Base-by-base conservation (phyloP, 2,329 filamentous ascomycete genomes). In the Ophiostoma perfectum region DNA sequence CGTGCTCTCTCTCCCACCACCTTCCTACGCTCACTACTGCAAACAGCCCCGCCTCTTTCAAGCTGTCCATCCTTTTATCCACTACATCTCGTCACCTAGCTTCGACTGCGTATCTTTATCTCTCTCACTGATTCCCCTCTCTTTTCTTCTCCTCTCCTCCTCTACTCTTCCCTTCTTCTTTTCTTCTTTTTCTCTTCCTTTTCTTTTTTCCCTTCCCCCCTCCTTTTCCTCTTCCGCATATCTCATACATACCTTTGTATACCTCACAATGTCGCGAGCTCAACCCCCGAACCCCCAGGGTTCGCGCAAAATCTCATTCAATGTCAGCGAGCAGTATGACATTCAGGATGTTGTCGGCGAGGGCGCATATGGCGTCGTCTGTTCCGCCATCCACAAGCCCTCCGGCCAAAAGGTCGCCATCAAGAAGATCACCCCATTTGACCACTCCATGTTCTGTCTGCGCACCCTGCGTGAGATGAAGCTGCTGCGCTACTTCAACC, bases 351-450 rank as follows among this genome's bases (percentile, higher is more conserved):
- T 99, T 65, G 96, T 99, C 70, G 95, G 95, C 74, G 95, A 99
- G 81, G 95, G 95, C 77, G 95, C 95, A 73, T 99, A 99, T 77
- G 95, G 95, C 79, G 94, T 99, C 73, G 95, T 99, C 74, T 98
- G 95, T 82, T 99, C 95, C 70, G 95, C 95, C 69, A 89, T 98
- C 74, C 95, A 99, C 84, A 98, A 98, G 82, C 95, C 95, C 36
- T 98, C 95, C 0, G 90, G 93, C 72, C 95, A 99, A 81, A 98
- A 98, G 81, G 95, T 99, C 70, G 95, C 95, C 71, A 99, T 99
- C 84, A 99, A 99, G 86, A 99, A 99, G 86, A 99, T 99, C 76
- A 98, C 93, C 0, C 95, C 95, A 5, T 99, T 99, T 80, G 95
- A 99, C 77, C 95, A 98, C 79, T 97, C 93, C 78, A 97, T 97